These are phyloP conservation scores for Hypoxylon sp. DNA, from an alignment of 2,329 filamentous ascomycete genomes.

Conservation along the genomic window DNA sequence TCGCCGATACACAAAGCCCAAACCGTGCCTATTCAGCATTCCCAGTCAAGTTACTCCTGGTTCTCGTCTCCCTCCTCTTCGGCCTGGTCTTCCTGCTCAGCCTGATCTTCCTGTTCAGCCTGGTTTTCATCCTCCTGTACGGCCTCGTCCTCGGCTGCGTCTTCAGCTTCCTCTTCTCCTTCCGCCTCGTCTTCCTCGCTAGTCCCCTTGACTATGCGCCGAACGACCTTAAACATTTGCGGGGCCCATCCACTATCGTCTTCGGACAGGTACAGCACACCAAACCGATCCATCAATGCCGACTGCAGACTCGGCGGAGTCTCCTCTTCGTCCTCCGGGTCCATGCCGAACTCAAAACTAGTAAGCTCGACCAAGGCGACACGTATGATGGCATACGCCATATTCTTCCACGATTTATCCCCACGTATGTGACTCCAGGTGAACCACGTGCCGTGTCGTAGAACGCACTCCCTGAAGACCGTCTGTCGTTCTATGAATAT, in stretches of 20 bases:
- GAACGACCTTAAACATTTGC: constrained; percentile 1
- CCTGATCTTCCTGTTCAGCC: background rate
- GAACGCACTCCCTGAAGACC: constrained; percentile 49
- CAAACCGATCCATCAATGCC: constrained; percentile 42
- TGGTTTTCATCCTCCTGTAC: background rate
- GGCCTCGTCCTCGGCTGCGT: no score
- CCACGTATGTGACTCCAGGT: constrained; percentile 42
- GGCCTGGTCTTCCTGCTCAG: background rate
- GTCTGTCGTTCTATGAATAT: constrained; percentile 38
- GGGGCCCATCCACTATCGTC: background rate
- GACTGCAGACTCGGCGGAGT: constrained; percentile 45
- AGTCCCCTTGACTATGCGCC: background rate
- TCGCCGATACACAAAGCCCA: background rate
- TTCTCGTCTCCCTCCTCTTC: background rate
- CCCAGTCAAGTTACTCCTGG: background rate
- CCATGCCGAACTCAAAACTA: constrained; percentile 47
- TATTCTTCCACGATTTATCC: background rate
- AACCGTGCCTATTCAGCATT: background rate
- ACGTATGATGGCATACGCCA: constrained; percentile 33
- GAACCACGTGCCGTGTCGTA: constrained; percentile 54
- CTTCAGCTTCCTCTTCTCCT: no score
- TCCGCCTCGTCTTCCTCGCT: no score
- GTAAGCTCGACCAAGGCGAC: constrained; percentile 46
- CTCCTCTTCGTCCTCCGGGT: background rate
- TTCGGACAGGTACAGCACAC: constrained; percentile 10